phyloP scores from a whole-genome alignment of 1,284 basidiomycete genomes.

The Tetrapyrgos nigripes region DNA sequence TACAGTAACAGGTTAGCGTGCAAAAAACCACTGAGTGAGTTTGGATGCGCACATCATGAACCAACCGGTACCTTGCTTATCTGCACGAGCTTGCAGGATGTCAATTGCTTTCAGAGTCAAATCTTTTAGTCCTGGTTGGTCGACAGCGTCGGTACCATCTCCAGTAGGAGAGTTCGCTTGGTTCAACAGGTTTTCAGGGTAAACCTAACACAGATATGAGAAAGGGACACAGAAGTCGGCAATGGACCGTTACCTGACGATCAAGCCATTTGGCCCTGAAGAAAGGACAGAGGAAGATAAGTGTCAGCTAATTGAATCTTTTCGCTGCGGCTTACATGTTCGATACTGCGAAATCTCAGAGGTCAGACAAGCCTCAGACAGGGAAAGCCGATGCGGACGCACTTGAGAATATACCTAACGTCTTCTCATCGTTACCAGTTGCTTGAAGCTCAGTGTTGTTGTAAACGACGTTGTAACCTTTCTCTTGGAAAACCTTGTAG shows the following conservation, averaged over 20 bases:
- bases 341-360: conserved; percentile 13
- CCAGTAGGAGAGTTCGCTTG: conserved; percentile 45
- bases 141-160: conserved; percentile 44
- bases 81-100: conserved; percentile 43
- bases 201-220: too few relatives aligned
- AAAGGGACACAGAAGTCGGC: too few relatives aligned
- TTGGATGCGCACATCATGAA: conserved; percentile 45
- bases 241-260: conserved; percentile 31
- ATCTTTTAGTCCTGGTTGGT: conserved; percentile 51
- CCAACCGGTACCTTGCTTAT: conserved; percentile 42
- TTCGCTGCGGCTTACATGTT: conserved; percentile 33
- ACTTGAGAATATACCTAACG: conserved; percentile 48
- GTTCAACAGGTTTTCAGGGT: conserved; percentile 42
- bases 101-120: conserved; percentile 53
- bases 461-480: conserved; percentile 47
- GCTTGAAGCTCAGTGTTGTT: conserved; percentile 40
- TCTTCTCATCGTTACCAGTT: conserved; percentile 38
- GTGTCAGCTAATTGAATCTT: not conserved
- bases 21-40: not conserved
- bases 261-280: conserved; percentile 49
- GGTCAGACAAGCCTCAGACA: not conserved
- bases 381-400: conserved; percentile 14
- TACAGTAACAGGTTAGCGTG: conserved; percentile 10
- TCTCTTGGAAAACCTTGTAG: conserved; percentile 43
- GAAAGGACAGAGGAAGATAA: not conserved